A percentile compares a stretch with the other conserved stretches of the same genome.
These are phyloP conservation scores for Magnusiomyces tetraspermus DNA, from an alignment of 1,139 yeast genomes.

Conservation along the genomic window DNA sequence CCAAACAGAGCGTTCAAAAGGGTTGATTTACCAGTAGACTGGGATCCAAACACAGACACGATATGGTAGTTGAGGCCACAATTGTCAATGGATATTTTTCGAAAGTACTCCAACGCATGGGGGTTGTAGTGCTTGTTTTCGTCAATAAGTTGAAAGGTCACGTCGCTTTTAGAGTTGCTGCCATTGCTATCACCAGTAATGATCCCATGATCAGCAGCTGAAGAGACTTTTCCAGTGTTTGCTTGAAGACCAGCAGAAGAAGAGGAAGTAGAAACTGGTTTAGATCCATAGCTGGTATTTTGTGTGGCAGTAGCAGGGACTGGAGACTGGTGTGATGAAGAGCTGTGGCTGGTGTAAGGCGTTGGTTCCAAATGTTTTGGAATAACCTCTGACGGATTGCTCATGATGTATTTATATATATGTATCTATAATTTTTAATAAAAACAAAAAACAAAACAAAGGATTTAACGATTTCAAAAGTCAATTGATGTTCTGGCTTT, in stretches of 20 bases:
- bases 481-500: too few relatives aligned
- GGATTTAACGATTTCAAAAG: too few relatives aligned
- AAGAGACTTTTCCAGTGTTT: background rate
- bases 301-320: background rate
- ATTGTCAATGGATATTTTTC: conserved; percentile 31
- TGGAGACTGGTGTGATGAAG: background rate
- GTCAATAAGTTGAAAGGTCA: conserved; percentile 53
- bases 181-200: background rate
- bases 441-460: too few relatives aligned
- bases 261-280: background rate
- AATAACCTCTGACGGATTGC: background rate
- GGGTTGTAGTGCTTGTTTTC: conserved; percentile 55
- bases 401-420: too few relatives aligned
- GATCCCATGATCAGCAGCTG: background rate
- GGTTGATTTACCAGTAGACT: conserved; percentile 93
- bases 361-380: conserved; percentile 1
- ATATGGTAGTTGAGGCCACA: conserved; percentile 75
- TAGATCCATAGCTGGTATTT: background rate
- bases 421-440: too few relatives aligned
- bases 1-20: conserved; percentile 75
- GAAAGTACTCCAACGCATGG: conserved; percentile 29
- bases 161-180: background rate
- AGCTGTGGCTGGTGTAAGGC: too few relatives aligned
- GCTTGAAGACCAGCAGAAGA: background rate
- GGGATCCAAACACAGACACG: conserved; percentile 93